phyloP scores from a whole-genome alignment of 2,329 filamentous ascomycete species.

The Trichophyton verrucosum region DNA sequence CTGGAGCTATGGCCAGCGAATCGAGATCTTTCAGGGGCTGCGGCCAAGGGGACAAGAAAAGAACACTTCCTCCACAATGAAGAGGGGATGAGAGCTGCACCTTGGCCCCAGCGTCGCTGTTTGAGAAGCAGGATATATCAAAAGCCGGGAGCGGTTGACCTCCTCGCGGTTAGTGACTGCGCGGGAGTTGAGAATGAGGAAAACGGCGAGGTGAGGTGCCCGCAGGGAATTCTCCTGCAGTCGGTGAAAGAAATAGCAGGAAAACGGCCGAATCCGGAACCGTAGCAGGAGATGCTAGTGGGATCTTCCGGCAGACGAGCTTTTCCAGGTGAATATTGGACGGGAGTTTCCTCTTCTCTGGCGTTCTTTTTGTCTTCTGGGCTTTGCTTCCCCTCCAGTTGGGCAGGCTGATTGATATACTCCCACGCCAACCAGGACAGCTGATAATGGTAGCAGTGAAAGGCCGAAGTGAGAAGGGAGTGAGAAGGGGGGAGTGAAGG shows the following conservation, averaged over 20 bases:
- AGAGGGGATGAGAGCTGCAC: background rate
- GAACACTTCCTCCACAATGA: background rate
- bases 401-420: background rate
- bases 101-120: background rate
- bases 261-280: background rate
- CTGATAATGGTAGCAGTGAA: background rate
- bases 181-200: background rate
- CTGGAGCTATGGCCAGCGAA: background rate
- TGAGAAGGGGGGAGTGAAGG: background rate
- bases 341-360: background rate
- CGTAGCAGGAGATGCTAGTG: background rate
- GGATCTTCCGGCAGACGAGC: background rate
- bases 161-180: background rate
- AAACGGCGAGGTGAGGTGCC: background rate
- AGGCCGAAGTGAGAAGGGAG: background rate
- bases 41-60: background rate
- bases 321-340: background rate
- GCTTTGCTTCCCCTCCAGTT: background rate
- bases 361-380: background rate
- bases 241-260: background rate
- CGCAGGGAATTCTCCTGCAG: background rate
- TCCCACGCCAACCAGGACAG: background rate
- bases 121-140: background rate
- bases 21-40: background rate
- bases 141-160: background rate